Conservation (phyloP, 306 rosid genomes). For the Quercus dentata region DNA sequence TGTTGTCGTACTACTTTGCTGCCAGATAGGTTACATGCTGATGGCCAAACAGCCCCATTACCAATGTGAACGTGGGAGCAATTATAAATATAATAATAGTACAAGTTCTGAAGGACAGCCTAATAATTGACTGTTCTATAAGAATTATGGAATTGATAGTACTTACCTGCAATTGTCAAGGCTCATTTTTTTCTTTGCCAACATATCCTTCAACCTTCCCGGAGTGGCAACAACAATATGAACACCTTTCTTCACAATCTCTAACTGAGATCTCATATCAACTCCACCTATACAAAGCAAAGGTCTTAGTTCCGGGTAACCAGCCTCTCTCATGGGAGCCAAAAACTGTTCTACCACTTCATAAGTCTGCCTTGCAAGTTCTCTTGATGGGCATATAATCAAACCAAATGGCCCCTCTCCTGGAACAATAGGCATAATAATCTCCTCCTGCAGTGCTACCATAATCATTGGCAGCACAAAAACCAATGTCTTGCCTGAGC, state of each 20-base stretch:
- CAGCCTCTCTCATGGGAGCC: conserved; percentile 77
- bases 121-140: background rate
- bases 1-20: too few species aligned
- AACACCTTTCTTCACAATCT: conserved; percentile 84
- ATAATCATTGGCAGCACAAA: conserved; percentile 94
- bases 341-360: conserved; percentile 84
- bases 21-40: too few species aligned
- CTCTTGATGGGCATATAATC: conserved; percentile 86
- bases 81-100: background rate
- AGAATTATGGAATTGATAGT: background rate
- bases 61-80: background rate
- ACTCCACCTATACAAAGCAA: conserved; percentile 95
- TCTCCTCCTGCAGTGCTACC: conserved; percentile 91
- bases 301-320: conserved; percentile 85
- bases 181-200: conserved; percentile 91
- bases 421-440: conserved; percentile 84
- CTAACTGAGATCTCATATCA: conserved; percentile 83
- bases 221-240: conserved; percentile 97
- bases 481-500: conserved; percentile 85
- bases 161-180: conserved; percentile 75
- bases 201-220: conserved; percentile 93
- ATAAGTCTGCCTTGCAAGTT: conserved; percentile 89
- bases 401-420: conserved; percentile 94
- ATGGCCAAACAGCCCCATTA: background rate
- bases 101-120: background rate